These are phyloP conservation scores for Xylaria sp. DNA, from an alignment of 2,329 filamentous ascomycete species.

Conservation along the genomic window DNA sequence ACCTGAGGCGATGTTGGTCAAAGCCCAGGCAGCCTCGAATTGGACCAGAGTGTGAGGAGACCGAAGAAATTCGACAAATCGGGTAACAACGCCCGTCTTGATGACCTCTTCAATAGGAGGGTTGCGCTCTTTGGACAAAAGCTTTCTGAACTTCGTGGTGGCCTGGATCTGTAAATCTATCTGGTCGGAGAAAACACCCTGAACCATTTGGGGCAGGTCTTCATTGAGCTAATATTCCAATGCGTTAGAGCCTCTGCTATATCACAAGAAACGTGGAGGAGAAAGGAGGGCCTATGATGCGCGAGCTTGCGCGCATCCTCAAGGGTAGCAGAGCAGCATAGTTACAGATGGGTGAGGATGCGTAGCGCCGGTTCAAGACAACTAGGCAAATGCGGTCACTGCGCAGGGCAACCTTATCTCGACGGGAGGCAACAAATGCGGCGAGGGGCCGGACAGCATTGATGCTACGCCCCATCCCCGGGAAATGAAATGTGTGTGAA, in stretches of 20 bases:
- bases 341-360: neutral
- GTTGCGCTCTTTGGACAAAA: constrained; percentile 98
- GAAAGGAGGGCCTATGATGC: neutral
- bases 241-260: constrained; percentile 44
- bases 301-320: too few relatives aligned
- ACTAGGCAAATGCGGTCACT: neutral
- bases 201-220: constrained; percentile 97
- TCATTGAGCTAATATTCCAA: constrained; percentile 79
- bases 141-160: constrained; percentile 98
- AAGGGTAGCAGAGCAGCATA: neutral
- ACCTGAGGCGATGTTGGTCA: constrained; percentile 99
- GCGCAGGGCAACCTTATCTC: neutral
- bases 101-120: constrained; percentile 99
- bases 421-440: neutral
- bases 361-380: neutral
- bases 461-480: neutral
- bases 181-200: constrained; percentile 97
- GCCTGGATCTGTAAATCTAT: constrained; percentile 98
- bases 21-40: constrained; percentile 98
- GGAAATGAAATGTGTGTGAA: constrained; percentile 2
- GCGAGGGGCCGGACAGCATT: neutral
- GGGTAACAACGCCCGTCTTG: constrained; percentile 96
- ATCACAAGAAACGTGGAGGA: neutral
- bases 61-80: constrained; percentile 97
- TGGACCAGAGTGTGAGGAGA: constrained; percentile 98